Conservation (phyloP, 2,329 filamentous ascomycete species). For the Penicillium thymicola region DNA sequence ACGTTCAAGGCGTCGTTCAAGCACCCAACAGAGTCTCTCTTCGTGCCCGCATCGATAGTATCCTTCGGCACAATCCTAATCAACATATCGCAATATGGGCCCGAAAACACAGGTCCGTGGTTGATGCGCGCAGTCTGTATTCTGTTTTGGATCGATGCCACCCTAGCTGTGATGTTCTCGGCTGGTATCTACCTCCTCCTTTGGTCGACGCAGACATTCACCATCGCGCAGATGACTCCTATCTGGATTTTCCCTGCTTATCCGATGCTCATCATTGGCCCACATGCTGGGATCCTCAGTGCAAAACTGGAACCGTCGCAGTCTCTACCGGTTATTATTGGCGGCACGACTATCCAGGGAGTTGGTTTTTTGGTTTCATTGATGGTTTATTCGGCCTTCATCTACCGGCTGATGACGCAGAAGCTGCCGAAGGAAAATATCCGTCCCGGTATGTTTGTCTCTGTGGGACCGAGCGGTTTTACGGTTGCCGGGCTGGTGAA, state of each 20-base stretch:
- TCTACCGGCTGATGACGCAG: constrained; percentile 84
- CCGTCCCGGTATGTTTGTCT: constrained; percentile 81
- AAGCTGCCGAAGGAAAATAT: constrained; percentile 74
- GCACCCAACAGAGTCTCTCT: constrained; percentile 75
- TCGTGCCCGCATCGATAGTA: constrained; percentile 66
- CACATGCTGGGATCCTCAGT: constrained; percentile 63
- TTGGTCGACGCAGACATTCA: constrained; percentile 64
- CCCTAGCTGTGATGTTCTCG: constrained; percentile 64
- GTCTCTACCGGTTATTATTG: constrained; percentile 56
- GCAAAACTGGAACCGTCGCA: constrained; percentile 43
- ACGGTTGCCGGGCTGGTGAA: constrained; percentile 60
- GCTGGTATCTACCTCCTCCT: constrained; percentile 71
- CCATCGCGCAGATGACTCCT: constrained; percentile 80
- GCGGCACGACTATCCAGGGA: constrained; percentile 60
- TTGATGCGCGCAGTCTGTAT: constrained; percentile 59
- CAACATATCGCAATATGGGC: constrained; percentile 74
- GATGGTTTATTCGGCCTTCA: constrained; percentile 80
- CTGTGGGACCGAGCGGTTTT: constrained; percentile 71
- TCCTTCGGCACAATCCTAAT: constrained; percentile 74
- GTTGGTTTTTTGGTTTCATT: constrained; percentile 64
- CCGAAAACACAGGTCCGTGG: constrained; percentile 61
- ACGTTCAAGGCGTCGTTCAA: constrained; percentile 69
- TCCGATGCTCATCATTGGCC: constrained; percentile 71
- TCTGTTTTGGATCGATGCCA: constrained; percentile 72
- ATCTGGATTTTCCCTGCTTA: constrained; percentile 88